A percentile compares a stretch with the other conserved stretches of the same genome.
Evolutionary conservation across 352 stramenopile genomes (phyloP).

Genomic region (Phytophthora tentaculata): DNA sequence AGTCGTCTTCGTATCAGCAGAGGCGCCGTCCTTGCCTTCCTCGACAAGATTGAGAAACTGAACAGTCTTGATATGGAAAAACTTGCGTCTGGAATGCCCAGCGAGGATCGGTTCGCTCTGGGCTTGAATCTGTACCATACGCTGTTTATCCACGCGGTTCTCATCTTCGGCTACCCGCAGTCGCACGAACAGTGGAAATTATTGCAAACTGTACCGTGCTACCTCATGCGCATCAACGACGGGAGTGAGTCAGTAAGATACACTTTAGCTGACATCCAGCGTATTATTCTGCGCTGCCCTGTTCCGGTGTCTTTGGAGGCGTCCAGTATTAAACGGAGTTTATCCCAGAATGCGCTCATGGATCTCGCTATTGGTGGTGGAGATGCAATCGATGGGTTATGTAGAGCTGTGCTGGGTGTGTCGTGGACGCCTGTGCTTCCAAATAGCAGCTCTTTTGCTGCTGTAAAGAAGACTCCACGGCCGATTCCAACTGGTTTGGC

Average conservation of each 20-base stretch:
- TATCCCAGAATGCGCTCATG: constrained; percentile 37
- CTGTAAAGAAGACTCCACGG: constrained; percentile 24
- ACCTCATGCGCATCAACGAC: constrained; percentile 33
- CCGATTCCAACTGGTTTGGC: constrained; percentile 45
- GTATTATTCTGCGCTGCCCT: constrained; percentile 74
- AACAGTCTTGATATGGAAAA: constrained; percentile 46
- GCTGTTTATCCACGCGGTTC: constrained; percentile 82
- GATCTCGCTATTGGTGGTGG: constrained; percentile 37
- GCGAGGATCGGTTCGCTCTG: constrained; percentile 62
- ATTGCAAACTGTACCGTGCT: constrained; percentile 61
- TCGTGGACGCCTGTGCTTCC: constrained; percentile 35
- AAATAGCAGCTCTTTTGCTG: constrained; percentile 48
- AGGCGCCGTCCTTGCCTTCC: constrained; percentile 45
- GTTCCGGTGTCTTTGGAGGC: constrained; percentile 41
- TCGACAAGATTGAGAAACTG: constrained; percentile 59
- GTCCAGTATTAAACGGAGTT: constrained; percentile 25
- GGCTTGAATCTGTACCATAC: constrained; percentile 92
- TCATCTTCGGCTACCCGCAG: constrained; percentile 50
- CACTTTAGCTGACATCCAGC: constrained; percentile 88
- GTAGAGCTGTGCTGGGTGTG: constrained; percentile 25
- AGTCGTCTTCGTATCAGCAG: constrained; percentile 22
- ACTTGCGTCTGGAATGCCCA: constrained; percentile 14
- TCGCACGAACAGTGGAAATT: constrained; percentile 82
- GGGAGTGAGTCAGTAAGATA: constrained; percentile 38
- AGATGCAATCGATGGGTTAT: constrained; percentile 35